Conservation (phyloP, 1,284 basidiomycete genomes). For the Ceratobasidium sp. region DNA sequence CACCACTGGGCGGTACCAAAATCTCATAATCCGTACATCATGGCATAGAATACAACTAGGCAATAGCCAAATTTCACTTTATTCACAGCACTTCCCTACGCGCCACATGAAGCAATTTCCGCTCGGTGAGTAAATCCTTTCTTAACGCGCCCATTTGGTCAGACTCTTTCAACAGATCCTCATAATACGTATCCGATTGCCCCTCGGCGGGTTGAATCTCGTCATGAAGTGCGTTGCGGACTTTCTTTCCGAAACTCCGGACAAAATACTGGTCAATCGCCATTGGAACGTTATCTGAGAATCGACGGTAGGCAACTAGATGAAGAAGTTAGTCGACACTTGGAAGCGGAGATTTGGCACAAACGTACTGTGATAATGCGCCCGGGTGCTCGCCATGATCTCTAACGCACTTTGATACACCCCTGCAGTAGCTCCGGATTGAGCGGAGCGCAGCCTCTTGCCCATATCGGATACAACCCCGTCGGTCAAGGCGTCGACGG, state of each 20-base stretch:
- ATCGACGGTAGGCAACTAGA: conserved; percentile 77
- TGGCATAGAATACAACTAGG: background rate
- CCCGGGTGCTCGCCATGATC: conserved; percentile 78
- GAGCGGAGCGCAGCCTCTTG: background rate
- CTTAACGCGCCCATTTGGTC: conserved; percentile 63
- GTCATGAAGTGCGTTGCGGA: conserved; percentile 59
- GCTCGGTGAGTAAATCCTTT: conserved; percentile 66
- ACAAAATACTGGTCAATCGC: conserved; percentile 75
- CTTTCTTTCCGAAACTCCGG: conserved; percentile 50
- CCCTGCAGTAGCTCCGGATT: background rate
- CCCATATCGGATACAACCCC: background rate
- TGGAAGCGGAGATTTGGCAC: background rate
- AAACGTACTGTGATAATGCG: conserved; percentile 75
- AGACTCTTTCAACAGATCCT: conserved; percentile 69
- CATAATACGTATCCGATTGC: conserved; percentile 66
- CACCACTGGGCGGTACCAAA: too few species aligned
- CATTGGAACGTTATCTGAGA: conserved; percentile 72
- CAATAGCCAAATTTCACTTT: background rate
- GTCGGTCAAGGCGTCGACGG: conserved; percentile 19
- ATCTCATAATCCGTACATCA: too few species aligned
- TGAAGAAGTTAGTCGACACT: background rate
- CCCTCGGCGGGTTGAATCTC: conserved; percentile 64
- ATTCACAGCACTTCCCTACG: conserved; percentile 61
- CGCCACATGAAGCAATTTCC: conserved; percentile 67
- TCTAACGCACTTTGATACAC: conserved; percentile 60